A percentile compares a stretch with the other conserved stretches of the same genome.
phyloP scores from a whole-genome alignment of 345 rosid genomes.

The Luvunga scandens region DNA sequence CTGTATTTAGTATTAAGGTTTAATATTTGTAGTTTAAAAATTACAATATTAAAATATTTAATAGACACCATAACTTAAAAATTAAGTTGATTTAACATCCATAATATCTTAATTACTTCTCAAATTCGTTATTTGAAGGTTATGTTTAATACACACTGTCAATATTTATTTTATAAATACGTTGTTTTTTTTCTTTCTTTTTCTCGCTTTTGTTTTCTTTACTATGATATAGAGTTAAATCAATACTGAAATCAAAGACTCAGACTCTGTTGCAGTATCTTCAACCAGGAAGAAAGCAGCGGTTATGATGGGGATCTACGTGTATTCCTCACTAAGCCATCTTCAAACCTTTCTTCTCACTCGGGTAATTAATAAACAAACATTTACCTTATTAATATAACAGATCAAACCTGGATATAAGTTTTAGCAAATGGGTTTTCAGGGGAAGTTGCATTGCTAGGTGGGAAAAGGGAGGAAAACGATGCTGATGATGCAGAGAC shows the following conservation, averaged over 20 bases:
- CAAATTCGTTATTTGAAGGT: too few species aligned
- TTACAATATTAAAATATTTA: too few species aligned
- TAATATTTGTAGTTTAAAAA: fast-evolving
- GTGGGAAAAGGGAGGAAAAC: constrained; percentile 43
- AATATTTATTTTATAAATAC: too few species aligned
- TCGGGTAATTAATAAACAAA: constrained; percentile 12
- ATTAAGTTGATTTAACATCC: too few species aligned
- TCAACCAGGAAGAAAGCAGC: constrained; percentile 24
- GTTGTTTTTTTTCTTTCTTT: too few species aligned
- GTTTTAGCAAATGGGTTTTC: constrained; percentile 9
- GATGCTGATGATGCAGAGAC: constrained; percentile 37
- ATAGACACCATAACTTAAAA: too few species aligned
- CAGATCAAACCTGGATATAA: background rate
- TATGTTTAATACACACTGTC: too few species aligned
- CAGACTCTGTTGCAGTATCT: constrained; percentile 10
- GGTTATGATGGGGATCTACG: constrained; percentile 30
- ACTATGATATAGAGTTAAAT: too few species aligned
- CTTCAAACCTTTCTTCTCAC: constrained; percentile 27
- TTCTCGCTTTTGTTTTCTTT: too few species aligned
- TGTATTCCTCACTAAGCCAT: constrained; percentile 29
- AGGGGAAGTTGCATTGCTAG: constrained; percentile 50
- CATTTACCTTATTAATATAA: background rate
- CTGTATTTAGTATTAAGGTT: too few species aligned
- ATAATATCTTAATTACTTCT: too few species aligned
- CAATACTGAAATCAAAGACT: too few species aligned